Evolutionary conservation across 2,329 filamentous ascomycete species (phyloP), one percentile per base, ranked within the genome.

Genomic region (Hymenoscyphus occultus): DNA sequence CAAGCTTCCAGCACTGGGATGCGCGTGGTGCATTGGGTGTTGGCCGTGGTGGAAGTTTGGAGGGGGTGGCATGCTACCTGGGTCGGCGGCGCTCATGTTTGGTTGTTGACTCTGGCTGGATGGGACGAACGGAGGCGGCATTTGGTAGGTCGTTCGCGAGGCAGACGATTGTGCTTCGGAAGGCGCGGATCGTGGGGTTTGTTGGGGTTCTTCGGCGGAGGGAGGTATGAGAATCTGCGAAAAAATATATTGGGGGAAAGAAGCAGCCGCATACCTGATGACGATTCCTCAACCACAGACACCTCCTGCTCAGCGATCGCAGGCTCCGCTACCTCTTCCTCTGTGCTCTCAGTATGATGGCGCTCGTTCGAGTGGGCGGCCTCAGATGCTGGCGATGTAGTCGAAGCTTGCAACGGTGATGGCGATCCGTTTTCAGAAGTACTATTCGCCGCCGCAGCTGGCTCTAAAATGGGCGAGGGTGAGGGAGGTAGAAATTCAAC

Each of bases 1-100:
- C 61, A 87, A 76, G 72, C 81, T 86, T 45, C 83, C 80, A 65
- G 82, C 82, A 73, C 83, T 87, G 14, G 80, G 80, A 62, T 83
- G 84, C 51, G 80, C 74, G 61, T 85, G 82, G 68, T 86, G 83
- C 70, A 82, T 71, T 68, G 74, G 69, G 70, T 74, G 67, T 61
- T 74, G 67, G 64, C 71, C 71, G 40, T 70, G 70, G 39, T 70
- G 70, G 61, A 70, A 69, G 16, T 60, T 51, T 35, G 68, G 68
- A 39, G 66, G 70, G 45, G 64, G 62, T 28, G 70, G 65, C 16
- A 70, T 64, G 35, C 69, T 68, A 39, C 65, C 56, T 56, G 62
- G 51, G 10, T 69, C 67, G 42, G 62, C 60, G 14, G 56, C 58
- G 57, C 68, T 66, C 12, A 22, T 54, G 13, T 48, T 65, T 66